These are phyloP conservation scores for Aspergillus wentii DNA, from an alignment of 495 filamentous ascomycete species.

Conservation along the genomic window DNA sequence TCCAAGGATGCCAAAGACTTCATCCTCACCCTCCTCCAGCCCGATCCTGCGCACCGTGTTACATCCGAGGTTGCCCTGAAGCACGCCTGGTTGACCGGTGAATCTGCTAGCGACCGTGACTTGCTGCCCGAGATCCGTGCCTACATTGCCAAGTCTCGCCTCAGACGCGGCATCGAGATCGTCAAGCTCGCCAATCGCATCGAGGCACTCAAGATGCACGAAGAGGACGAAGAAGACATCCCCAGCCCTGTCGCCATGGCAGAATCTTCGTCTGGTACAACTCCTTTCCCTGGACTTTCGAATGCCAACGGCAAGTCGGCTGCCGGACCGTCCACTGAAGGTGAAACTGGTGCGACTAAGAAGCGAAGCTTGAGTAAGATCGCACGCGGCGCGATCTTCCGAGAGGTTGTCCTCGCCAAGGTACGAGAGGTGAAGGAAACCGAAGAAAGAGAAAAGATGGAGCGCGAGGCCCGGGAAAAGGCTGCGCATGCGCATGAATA, in stretches of 20 bases:
- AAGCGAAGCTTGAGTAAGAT: slow-evolving; percentile 68
- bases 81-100: slow-evolving; percentile 86
- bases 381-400: slow-evolving; percentile 89
- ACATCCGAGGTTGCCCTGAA: slow-evolving; percentile 78
- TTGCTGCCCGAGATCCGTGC: slow-evolving; percentile 95
- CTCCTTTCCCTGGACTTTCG: slow-evolving; percentile 16
- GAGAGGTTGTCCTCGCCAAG: slow-evolving; percentile 96
- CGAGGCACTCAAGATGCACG: slow-evolving; percentile 92
- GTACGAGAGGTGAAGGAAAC: slow-evolving; percentile 87
- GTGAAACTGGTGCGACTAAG: slow-evolving; percentile 29
- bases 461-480: slow-evolving; percentile 45
- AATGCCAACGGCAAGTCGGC: slow-evolving; percentile 11
- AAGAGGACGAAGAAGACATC: slow-evolving; percentile 77
- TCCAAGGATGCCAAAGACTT: slow-evolving; percentile 95
- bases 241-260: slow-evolving; percentile 51
- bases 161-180: slow-evolving; percentile 91
- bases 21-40: slow-evolving; percentile 76
- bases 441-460: slow-evolving; percentile 67
- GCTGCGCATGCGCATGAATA: slow-evolving; percentile 24
- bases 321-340: slow-evolving; percentile 11
- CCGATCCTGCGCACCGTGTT: slow-evolving; percentile 69
- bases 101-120: slow-evolving; percentile 89
- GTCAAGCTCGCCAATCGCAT: slow-evolving; percentile 97
- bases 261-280: slow-evolving; percentile 9
- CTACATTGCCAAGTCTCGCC: slow-evolving; percentile 84